Base-by-base conservation (phyloP, 2,329 filamentous ascomycete species). In the Alternaria sp. region DNA sequence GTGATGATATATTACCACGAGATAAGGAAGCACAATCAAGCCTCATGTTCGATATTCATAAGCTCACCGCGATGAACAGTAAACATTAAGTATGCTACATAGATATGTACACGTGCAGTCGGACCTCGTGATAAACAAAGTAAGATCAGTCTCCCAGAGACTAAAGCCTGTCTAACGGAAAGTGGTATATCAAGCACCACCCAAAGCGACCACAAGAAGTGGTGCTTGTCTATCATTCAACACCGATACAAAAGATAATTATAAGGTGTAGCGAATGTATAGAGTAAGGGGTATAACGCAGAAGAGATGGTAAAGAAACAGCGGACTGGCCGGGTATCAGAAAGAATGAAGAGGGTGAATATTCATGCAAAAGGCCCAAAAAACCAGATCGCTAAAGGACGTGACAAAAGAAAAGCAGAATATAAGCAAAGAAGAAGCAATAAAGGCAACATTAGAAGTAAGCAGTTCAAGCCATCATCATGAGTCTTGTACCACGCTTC, bases 401-500 rank as follows among this genome's bases (percentile, higher is more conserved):
- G 28, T 53, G 36, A 57, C 40, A 60, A 40, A 48, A 11, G 32
- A 48, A 48, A 63, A 40, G 43, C 30, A 53, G 41, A 56, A 45
- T 25, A 11, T 51, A 53, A 32, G 22, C 48, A 44, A 43, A 55
- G 36, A 45, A 22, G 20, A 18, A 46, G n/a, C 40, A 34, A 38
- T 20, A 28, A 54, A 9, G 34, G 34, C 22, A 16, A 45, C 32
- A 38, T 22, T 25, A 53, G 38, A 44, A 12, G 20, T 6, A 5
- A 16, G 4, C 20, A 54, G 60, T 68, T 77, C 64, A 78, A 22
- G 63, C 66, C 80, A 84, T 85, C 82, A 84, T 84, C 81, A 84
- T 84, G 70, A 85, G 72, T 67, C 81, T 79, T 41, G 83, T 85
- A 52, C 79, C 81, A 57, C 83, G 78, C 66, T 83, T 80, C 70